phyloP scores from a whole-genome alignment of 2,329 filamentous ascomycete species.

The Fusarium secorum region DNA sequence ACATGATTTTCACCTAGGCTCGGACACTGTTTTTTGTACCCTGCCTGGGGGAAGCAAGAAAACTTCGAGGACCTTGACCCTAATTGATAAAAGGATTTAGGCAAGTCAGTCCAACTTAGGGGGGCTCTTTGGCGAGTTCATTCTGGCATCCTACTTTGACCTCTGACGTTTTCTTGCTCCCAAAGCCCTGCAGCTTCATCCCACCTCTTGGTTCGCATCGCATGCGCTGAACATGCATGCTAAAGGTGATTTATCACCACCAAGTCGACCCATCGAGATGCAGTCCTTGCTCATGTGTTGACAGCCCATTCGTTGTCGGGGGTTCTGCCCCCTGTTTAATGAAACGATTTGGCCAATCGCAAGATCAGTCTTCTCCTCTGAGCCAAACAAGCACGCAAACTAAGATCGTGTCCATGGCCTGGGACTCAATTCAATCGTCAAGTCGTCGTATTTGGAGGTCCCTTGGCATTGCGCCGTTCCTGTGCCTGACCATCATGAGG shows the following conservation, averaged over 20 bases:
- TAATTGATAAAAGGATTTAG: not conserved
- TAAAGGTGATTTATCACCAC: slow-evolving; percentile 19
- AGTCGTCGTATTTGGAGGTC: slow-evolving; percentile 1
- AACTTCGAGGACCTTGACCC: not conserved
- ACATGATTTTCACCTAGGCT: slow-evolving; percentile 4
- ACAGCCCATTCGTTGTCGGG: slow-evolving; percentile 31
- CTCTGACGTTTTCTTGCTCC: not conserved
- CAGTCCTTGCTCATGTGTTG: slow-evolving; percentile 36
- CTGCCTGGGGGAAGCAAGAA: not conserved
- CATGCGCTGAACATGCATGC: slow-evolving; percentile 28
- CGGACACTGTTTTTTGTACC: slow-evolving; percentile 2
- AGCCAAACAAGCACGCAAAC: slow-evolving; percentile 2
- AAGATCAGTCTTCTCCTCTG: not conserved
- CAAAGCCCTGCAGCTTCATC: slow-evolving; percentile 17
- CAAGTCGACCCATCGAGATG: slow-evolving; percentile 33
- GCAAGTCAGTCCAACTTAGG: not conserved
- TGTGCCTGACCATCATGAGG: slow-evolving; percentile 21
- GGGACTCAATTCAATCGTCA: not conserved
- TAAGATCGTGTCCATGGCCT: not conserved
- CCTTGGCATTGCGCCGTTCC: slow-evolving; percentile 1
- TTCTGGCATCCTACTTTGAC: not conserved
- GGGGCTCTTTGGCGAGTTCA: not conserved
- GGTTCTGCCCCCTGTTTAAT: slow-evolving; percentile 18
- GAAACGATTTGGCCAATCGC: slow-evolving; percentile 26
- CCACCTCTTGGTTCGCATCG: slow-evolving; percentile 10